Evolutionary conservation across 306 rosid genomes (phyloP), one percentile per base, ranked within the genome.

Genomic region (Rosa chinensis): DNA sequence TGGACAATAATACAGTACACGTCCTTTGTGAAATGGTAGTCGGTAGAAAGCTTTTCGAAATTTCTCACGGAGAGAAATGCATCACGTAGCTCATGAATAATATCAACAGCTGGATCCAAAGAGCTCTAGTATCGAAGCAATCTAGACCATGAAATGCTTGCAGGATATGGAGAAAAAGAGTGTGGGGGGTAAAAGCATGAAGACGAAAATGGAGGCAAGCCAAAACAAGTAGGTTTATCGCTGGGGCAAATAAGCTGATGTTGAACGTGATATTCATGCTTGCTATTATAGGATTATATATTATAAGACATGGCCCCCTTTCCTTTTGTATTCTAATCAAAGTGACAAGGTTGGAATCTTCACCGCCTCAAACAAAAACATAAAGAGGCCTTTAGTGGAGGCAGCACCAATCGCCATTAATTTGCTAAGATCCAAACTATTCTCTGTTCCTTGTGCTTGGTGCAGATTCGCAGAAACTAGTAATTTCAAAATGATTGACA

Each of bases 81-180:
- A 12, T 63, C 69, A 63, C 69, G 44, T 63, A 63, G 42, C 43
- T 5, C 11, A 63, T 16, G 17, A 64, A 56, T 12, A 49, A 14
- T 21, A 66, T 70, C 14, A n/a, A 72, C 81, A 82, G 82, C 82
- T 82, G 78, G 64, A 72, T 64, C 73, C 71, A 53, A 79, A 49
- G 40, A 37, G 44, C 76, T 72, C 71, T 52, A 16, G 45, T 9
- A 28, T 44, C 78, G 48, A 77, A 53, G 78, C 6, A 44, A 32
- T 10, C 3, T 23, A 50, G 45, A 48, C 73, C 72, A 42, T 20
- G 32, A 35, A 44, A 45, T 72, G 40, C 8, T 17, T 50, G 20
- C 82, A 47, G 64, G 32, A 37, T 48, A 11, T 62, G 67, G 67
- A 28, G 32, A 40, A 67, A 67, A 59, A n/a, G 48, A 74, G 56